phyloP scores from a whole-genome alignment of 2,329 filamentous ascomycete genomes.

The Dryadomyces quercus-mongolicae region DNA sequence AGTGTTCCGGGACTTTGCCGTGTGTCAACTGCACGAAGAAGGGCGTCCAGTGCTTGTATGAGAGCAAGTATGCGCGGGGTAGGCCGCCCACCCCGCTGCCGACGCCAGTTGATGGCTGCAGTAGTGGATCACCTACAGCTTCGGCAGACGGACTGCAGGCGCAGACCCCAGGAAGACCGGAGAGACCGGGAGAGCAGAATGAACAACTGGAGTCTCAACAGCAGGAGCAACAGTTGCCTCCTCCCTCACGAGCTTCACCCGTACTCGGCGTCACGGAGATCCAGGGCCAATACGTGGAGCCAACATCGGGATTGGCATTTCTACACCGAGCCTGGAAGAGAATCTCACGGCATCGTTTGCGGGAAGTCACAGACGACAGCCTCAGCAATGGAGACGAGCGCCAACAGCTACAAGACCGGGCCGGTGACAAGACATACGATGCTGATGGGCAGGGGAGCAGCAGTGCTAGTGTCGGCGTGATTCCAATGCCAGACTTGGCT shows the following conservation, averaged over 20 bases:
- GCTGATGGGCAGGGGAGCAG: background rate
- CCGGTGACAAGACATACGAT: background rate
- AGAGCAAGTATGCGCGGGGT: background rate
- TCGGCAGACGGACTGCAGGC: too few species aligned
- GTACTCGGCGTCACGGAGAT: background rate
- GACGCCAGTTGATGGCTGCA: background rate
- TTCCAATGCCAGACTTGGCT: background rate
- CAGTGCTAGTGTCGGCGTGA: background rate
- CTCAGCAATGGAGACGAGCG: background rate
- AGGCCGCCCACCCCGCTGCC: background rate
- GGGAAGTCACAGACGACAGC: background rate
- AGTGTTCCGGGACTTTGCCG: background rate
- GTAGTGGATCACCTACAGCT: background rate
- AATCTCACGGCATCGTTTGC: background rate
- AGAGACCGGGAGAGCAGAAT: background rate
- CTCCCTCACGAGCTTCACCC: background rate
- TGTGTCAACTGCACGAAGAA: background rate
- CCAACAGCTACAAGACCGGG: background rate
- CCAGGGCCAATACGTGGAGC: conserved; percentile 1
- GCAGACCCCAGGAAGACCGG: too few species aligned
- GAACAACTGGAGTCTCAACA: background rate
- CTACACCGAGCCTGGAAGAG: background rate
- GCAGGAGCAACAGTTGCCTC: background rate
- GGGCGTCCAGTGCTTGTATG: background rate
- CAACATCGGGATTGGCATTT: background rate